Evolutionary conservation across 495 filamentous ascomycete genomes (phyloP).

Genomic region (Neurospora terricola): DNA sequence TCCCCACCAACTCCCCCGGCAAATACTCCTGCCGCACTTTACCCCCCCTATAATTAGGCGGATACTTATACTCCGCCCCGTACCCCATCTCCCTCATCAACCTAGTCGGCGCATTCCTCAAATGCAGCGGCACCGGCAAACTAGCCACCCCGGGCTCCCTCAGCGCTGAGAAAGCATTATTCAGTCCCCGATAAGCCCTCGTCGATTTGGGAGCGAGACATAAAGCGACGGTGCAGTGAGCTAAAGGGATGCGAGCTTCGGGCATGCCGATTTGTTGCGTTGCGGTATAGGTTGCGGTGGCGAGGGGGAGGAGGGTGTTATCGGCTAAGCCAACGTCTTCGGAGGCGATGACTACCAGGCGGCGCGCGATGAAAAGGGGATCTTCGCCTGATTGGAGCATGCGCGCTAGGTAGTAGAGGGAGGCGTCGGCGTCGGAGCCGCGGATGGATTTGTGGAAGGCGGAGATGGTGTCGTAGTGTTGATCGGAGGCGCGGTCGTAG

Average conservation of each 20-base stretch:
- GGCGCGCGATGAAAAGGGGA: slow-evolving; percentile 80
- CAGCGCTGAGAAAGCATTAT: slow-evolving; percentile 64
- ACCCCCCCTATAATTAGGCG: slow-evolving; percentile 80
- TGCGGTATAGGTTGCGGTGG: slow-evolving; percentile 74
- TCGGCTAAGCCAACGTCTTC: slow-evolving; percentile 92
- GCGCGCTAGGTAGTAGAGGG: slow-evolving; percentile 85
- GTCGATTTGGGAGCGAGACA: slow-evolving; percentile 77
- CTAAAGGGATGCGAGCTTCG: slow-evolving; percentile 85
- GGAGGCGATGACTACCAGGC: slow-evolving; percentile 83
- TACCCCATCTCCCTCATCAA: slow-evolving; percentile 90
- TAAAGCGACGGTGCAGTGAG: slow-evolving; percentile 77
- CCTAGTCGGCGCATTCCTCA: slow-evolving; percentile 83
- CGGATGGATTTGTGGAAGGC: slow-evolving; percentile 95
- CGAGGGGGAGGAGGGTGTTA: slow-evolving; percentile 72
- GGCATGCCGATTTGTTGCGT: slow-evolving; percentile 88
- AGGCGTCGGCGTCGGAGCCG: slow-evolving; percentile 74
- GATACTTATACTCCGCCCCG: slow-evolving; percentile 92
- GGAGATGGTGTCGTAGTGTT: slow-evolving; percentile 92
- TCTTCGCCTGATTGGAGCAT: slow-evolving; percentile 98
- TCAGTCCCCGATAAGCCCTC: slow-evolving; percentile 72
- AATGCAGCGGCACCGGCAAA: slow-evolving; percentile 73
- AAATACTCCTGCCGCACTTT: slow-evolving; percentile 83
- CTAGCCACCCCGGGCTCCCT: slow-evolving; percentile 69
- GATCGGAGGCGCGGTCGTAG: slow-evolving; percentile 90
- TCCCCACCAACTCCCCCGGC: slow-evolving; percentile 57